Conservation (phyloP, 345 rosid species). For the Eucalyptus pauciflora region DNA sequence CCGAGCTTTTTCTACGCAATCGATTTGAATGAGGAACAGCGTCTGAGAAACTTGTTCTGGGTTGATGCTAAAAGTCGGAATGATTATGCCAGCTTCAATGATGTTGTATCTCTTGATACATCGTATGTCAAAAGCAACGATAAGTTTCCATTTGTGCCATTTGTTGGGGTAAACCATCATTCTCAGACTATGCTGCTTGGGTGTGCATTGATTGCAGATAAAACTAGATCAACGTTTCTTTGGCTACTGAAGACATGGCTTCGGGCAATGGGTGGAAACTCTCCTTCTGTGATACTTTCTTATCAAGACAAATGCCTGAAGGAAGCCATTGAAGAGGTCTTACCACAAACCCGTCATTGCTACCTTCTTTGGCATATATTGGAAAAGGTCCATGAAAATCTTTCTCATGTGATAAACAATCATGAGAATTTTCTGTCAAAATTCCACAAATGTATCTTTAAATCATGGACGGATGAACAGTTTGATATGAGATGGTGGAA, state of each 20-base stretch:
- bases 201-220: conserved; percentile 44
- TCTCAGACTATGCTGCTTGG: conserved; percentile 47
- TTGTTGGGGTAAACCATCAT: conserved; percentile 53
- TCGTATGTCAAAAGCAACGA: conserved; percentile 27
- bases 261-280: conserved; percentile 47
- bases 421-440: conserved; percentile 26
- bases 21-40: conserved; percentile 44
- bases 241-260: conserved; percentile 54
- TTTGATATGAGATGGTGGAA: conserved; percentile 52
- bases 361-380: conserved; percentile 34
- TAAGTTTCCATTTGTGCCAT: conserved; percentile 38
- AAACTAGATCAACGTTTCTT: conserved; percentile 25
- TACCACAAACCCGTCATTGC: conserved; percentile 39
- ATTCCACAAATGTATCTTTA: conserved; percentile 39
- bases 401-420: conserved; percentile 17
- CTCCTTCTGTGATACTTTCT: conserved; percentile 34
- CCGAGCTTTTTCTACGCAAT: conserved; percentile 50
- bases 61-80: conserved; percentile 44
- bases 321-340: conserved; percentile 27
- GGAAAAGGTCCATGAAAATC: conserved; percentile 34
- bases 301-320: conserved; percentile 30
- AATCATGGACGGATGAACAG: conserved; percentile 42
- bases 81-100: conserved; percentile 35
- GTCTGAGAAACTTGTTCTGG: conserved; percentile 44
- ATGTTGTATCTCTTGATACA: conserved; percentile 41